Conservation (phyloP, 176 grass and related monocot species). For the Triticum monococcum region DNA sequence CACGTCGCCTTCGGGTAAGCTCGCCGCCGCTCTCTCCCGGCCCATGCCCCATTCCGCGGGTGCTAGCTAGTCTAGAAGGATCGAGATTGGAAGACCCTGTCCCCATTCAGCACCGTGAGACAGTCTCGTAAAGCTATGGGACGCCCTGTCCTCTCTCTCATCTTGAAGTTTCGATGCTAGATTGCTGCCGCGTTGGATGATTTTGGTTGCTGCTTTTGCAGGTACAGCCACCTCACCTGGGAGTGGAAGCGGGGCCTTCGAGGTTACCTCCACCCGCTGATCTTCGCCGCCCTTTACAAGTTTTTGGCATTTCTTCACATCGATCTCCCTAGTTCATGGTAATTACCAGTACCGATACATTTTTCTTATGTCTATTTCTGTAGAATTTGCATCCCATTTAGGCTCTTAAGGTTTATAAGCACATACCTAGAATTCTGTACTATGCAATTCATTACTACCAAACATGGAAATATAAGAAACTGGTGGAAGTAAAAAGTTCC, state of each 20-base stretch:
- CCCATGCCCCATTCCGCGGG: neutral
- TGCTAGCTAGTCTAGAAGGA: neutral
- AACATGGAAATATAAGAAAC: too few species aligned
- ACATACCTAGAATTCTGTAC: too few species aligned
- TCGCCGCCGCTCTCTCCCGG: too few species aligned
- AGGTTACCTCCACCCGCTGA: conserved; percentile 75
- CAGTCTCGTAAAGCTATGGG: neutral
- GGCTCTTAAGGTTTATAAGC: too few species aligned
- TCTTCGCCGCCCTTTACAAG: conserved; percentile 73
- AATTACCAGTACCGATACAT: too few species aligned
- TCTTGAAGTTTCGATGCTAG: neutral
- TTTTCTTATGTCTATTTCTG: too few species aligned
- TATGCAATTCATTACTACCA: too few species aligned
- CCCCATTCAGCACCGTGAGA: neutral
- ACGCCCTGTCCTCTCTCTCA: neutral
- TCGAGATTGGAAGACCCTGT: neutral
- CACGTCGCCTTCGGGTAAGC: conserved; percentile 75
- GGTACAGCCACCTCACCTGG: conserved; percentile 89
- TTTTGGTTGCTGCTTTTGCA: conserved; percentile 17
- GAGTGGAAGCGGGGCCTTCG: conserved; percentile 86
- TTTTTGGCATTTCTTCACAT: conserved; percentile 66
- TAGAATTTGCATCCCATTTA: too few species aligned
- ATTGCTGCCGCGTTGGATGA: neutral
- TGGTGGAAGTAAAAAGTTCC: too few species aligned
- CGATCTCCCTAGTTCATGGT: too few species aligned